Percentiles rank a stretch among this genome's conserved stretches.
phyloP scores from a whole-genome alignment of 345 rosid genomes.

The Cochlearia excelsa region DNA sequence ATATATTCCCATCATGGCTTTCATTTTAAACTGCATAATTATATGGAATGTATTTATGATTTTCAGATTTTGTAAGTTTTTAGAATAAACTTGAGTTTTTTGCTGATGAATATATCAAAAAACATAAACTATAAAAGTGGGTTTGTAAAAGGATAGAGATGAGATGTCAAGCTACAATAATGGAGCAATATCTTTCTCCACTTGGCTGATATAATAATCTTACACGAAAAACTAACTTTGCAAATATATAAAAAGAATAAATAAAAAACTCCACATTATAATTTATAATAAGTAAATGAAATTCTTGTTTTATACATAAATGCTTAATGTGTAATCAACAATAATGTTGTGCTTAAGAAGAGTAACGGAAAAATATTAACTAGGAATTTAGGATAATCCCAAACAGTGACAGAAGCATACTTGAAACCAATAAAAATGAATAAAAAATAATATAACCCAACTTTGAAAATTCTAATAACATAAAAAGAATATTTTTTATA shows the following conservation, averaged over 20 bases:
- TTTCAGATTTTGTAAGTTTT: neutral
- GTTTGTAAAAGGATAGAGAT: constrained; percentile 32
- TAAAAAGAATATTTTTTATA: too few relatives aligned
- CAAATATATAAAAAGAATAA: neutral
- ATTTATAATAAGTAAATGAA: neutral
- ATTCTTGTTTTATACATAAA: constrained; percentile 1
- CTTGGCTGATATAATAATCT: constrained; percentile 33
- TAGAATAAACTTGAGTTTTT: too few relatives aligned
- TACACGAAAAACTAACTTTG: constrained; percentile 25
- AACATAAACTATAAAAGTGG: constrained; percentile 28
- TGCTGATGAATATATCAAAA: constrained; percentile 31
- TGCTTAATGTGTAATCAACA: constrained; percentile 9
- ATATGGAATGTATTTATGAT: too few relatives aligned
- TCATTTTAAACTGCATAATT: neutral
- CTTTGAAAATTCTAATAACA: too few relatives aligned
- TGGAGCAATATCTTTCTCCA: constrained; percentile 35
- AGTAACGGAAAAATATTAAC: constrained; percentile 10
- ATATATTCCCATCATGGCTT: neutral
- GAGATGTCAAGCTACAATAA: constrained; percentile 39
- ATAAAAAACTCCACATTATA: neutral
- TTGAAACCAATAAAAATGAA: too few relatives aligned
- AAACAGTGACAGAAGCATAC: too few relatives aligned
- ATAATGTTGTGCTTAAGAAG: constrained; percentile 3
- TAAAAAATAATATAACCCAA: too few relatives aligned
- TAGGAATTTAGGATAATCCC: constrained; percentile 34